Evolutionary conservation across 1,139 yeast species (phyloP).

Genomic region (Yamadazyma pseudoaaseri): DNA sequence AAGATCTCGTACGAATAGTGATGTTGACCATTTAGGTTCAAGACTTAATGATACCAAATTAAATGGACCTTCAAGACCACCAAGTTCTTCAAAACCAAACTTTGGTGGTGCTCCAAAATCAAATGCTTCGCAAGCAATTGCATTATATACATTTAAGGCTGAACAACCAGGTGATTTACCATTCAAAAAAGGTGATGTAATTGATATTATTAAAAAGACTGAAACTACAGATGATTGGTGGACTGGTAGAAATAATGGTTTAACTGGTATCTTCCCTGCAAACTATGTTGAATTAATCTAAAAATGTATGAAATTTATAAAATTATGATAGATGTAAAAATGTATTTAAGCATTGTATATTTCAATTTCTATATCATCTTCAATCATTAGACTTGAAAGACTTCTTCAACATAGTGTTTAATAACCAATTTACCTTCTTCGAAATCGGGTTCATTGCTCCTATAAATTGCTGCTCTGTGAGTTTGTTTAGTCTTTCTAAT

Average conservation of each 20-base stretch:
- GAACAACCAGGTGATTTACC: conserved; percentile 90
- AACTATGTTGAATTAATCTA: conserved; percentile 85
- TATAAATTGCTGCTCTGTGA: conserved; percentile 80
- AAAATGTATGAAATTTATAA: conserved; percentile 6
- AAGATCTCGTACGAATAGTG: conserved; percentile 32
- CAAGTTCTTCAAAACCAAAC: conserved; percentile 52
- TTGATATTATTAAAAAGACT: conserved; percentile 79
- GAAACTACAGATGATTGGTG: conserved; percentile 97
- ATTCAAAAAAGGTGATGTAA: conserved; percentile 93
- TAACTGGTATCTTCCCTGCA: conserved; percentile 94
- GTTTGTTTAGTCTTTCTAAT: conserved; percentile 64
- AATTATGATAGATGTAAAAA: background rate
- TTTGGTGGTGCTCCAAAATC: conserved; percentile 43
- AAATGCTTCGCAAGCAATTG: conserved; percentile 77
- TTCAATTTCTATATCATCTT: too few species aligned
- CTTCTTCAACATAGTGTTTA: conserved; percentile 56
- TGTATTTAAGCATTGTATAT: too few species aligned
- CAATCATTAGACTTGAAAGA: conserved; percentile 16
- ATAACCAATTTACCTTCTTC: conserved; percentile 71
- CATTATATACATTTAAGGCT: conserved; percentile 83
- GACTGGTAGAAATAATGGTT: conserved; percentile 87
- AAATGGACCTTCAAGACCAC: conserved; percentile 38
- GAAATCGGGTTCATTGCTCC: conserved; percentile 51
- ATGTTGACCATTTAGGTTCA: conserved; percentile 34
- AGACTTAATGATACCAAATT: conserved; percentile 33